Evolutionary conservation across 2,329 filamentous ascomycete species (phyloP), one percentile per base, ranked within the genome.

Genomic region (Penicillium polonicum): DNA sequence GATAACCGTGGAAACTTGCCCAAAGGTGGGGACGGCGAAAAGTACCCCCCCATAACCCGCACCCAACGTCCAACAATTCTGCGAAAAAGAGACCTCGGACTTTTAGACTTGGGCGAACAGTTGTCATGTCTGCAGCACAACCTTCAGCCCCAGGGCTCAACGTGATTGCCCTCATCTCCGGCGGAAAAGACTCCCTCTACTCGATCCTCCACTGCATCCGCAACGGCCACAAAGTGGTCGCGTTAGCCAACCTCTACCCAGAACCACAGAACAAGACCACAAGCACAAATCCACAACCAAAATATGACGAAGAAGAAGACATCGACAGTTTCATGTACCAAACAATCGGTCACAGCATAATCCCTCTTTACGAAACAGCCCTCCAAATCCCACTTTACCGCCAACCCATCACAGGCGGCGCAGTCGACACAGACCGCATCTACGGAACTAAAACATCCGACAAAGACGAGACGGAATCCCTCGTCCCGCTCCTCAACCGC

Each of bases 271-370:
- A 35, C 21, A 52, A n/a, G 6, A 5, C 48, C 25, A n/a, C 31
- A 25, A 50, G 2, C 27, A 21, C 48, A 42, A 52, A 19, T 17
- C 42, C 52, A 9, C 51, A 49, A 36, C 41, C 36, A 50, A 46
- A 44, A 56, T 3, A 66, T 46, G 65, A 60, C 12, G 72, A 79
- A 46, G 72, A 69, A 61, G 77, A 82, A 55, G 90, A 97, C 73
- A 82, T 96, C 67, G 91, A 99, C 76, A 97, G 92, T 78, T 97
- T 94, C 86, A 99, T 99, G 94, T 99, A 97, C 80, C 94, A 99
- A 80, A 99, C 94, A 3, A 90, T 97, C 59, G 94, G 94, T 13
- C 91, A 97, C 75, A 83, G 86, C 57, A 80, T 97, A 19, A 88
- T 97, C 57, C 91, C 92, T 2, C 82, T 96, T 17, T 97, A 97